Conservation (phyloP, 805 yeast genomes). For the Naumovozyma castellii region DNA sequence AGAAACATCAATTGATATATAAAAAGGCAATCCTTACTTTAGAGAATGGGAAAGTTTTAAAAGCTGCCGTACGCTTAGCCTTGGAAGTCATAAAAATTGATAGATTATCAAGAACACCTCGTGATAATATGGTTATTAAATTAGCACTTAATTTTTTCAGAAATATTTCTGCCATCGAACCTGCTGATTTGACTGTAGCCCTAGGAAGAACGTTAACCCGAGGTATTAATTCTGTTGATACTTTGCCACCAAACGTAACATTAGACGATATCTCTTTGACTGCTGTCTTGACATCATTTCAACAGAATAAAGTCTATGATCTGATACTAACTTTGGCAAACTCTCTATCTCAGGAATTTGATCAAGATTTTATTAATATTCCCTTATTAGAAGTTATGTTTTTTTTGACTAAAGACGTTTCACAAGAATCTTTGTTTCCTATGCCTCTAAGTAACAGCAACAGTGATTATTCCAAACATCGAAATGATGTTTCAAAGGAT, state of each 20-base stretch:
- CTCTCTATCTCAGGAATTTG: constrained; percentile 55
- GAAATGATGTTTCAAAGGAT: no score
- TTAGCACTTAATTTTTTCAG: constrained; percentile 66
- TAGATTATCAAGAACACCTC: constrained; percentile 47
- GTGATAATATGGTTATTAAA: constrained; percentile 66
- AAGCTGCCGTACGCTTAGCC: constrained; percentile 60
- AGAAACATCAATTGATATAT: constrained; percentile 58
- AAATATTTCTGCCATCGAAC: constrained; percentile 71
- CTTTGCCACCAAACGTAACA: constrained; percentile 47
- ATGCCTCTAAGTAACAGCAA: neutral
- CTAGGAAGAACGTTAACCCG: constrained; percentile 32
- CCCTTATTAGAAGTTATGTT: constrained; percentile 63
- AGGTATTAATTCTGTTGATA: constrained; percentile 21
- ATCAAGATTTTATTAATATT: constrained; percentile 48
- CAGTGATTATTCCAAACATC: neutral
- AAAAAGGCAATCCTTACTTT: constrained; percentile 56
- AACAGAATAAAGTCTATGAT: constrained; percentile 62
- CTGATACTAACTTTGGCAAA: constrained; percentile 64
- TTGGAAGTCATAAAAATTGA: constrained; percentile 47
- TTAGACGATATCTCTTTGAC: constrained; percentile 61
- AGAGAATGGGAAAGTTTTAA: constrained; percentile 52
- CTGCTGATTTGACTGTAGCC: constrained; percentile 46
- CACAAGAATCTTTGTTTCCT: constrained; percentile 22
- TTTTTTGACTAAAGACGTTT: constrained; percentile 50
- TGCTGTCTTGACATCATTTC: constrained; percentile 47